A percentile compares a stretch with the other conserved stretches of the same genome.
Conservation (phyloP, 202 grass and related monocot species). For the Eragrostis tef region DNA sequence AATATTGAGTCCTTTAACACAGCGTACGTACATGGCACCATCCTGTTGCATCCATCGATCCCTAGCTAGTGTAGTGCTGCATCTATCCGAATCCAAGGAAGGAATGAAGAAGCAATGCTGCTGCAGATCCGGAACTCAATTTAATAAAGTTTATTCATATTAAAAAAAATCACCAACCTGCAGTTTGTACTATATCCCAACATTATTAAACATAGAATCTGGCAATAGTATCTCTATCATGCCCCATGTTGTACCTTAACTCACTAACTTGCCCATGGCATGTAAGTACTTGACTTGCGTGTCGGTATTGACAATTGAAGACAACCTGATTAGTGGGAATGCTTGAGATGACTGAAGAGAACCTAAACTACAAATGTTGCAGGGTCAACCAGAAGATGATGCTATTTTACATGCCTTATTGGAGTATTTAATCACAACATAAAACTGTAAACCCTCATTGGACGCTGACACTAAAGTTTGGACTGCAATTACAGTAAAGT, state of each 20-base stretch:
- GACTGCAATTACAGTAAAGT: neutral
- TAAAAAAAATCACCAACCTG: constrained; percentile 40
- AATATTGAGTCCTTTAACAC: no score
- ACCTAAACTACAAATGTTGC: no score
- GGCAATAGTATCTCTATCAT: constrained; percentile 49
- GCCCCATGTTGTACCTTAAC: neutral
- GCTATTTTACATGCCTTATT: neutral
- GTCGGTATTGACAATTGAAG: neutral
- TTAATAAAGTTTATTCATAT: neutral
- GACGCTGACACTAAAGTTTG: neutral
- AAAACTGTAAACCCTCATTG: neutral
- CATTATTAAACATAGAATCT: constrained; percentile 40
- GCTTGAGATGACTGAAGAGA: no score
- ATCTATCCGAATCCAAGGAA: no score
- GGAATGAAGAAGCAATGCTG: neutral
- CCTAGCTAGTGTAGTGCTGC: no score
- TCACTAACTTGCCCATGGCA: neutral
- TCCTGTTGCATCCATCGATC: no score
- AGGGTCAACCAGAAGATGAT: neutral
- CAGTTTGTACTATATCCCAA: constrained; percentile 15
- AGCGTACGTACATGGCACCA: no score
- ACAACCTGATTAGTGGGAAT: no score
- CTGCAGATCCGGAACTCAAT: neutral
- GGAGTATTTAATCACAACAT: neutral
- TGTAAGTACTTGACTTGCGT: neutral